Evolutionary conservation across 257 asterid genomes (phyloP), one percentile per base, ranked within the genome.

Genomic region (Ajuga chamaepitys): DNA sequence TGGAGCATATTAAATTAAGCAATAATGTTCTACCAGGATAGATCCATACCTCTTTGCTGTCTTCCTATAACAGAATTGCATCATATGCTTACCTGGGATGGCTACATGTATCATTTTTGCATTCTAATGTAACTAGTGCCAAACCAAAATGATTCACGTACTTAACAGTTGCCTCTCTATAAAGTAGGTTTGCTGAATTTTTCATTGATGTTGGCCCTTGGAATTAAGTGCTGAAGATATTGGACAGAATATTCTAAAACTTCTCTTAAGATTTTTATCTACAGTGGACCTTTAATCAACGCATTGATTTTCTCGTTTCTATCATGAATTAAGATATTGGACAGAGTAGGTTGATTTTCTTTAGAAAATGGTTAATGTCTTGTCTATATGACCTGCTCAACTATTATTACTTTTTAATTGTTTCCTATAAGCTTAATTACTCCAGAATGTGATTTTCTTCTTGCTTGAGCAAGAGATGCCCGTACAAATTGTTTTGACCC

Each of bases 51-150:
- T 20, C 12, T 45, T 26, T 56, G 22, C 59, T 12, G 9, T 35
- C 47, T 47, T 65, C 10, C 28, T 71, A 25, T 17, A 13, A 47
- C 35, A 45, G 52, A 34, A 54, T 20, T 21, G 18, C 51, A 46
- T 66, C 46, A 47, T 21, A 61, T 66, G 10, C 61, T 44, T 55
- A 17, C 16, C 6, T 40, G 42, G 54, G 45, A 17, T 25, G 67
- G 32, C 57, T 20, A 8, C 30, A 41, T 11, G 53, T 28, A 35
- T 57, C 35, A 66, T 47, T 57, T 55, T 30, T 46, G 42, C 44
- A 9, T 50, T 61, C 64, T 67, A 26, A 34, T 38, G 45, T 21
- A 76, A 60, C 37, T 66, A 62, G 44, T 24, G 62, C 20, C 13
- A 10, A 4, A 28, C 34, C n/a, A 21, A 38, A 62, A 46, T 11